Conservation (phyloP, 1,284 basidiomycete species). For the Mycena citricolor region DNA sequence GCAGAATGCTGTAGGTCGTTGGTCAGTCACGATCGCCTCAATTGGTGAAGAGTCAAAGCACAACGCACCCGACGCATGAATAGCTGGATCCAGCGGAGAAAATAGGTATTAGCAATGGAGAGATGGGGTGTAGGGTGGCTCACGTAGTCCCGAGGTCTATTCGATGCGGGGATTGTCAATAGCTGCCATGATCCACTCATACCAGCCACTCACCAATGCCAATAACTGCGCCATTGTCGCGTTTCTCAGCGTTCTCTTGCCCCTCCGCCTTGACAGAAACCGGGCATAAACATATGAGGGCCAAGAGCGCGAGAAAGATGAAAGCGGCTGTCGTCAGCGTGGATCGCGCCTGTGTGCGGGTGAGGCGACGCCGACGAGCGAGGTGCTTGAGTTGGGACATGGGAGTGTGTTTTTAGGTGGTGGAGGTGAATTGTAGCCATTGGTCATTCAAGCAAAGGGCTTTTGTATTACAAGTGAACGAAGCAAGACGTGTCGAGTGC, state of each 20-base stretch:
- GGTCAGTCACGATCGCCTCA: background rate
- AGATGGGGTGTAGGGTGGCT: background rate
- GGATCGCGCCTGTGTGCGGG: slow-evolving; percentile 57
- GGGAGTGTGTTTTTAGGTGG: no score
- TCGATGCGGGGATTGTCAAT: slow-evolving; percentile 23
- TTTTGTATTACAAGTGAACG: no score
- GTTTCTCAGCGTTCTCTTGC: slow-evolving; percentile 56
- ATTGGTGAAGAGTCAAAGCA: background rate
- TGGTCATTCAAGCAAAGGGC: no score
- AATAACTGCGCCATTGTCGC: slow-evolving; percentile 89
- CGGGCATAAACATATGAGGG: slow-evolving; percentile 63
- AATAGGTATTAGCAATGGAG: background rate
- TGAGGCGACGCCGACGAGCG: slow-evolving; percentile 15
- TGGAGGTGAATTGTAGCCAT: no score
- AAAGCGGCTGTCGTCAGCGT: slow-evolving; percentile 64
- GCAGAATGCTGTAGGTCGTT: slow-evolving; percentile 69
- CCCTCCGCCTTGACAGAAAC: slow-evolving; percentile 31
- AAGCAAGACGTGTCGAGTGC: no score
- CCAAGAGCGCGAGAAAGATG: slow-evolving; percentile 61
- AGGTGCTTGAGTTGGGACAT: no score
- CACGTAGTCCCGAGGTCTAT: slow-evolving; percentile 84
- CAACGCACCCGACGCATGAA: slow-evolving; percentile 71
- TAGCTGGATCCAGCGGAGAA: slow-evolving; percentile 26
- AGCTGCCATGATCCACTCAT: background rate
- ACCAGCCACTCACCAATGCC: slow-evolving; percentile 75